These are phyloP conservation scores for Corymbia maculata DNA, from an alignment of 345 rosid species.

Conservation along the genomic window DNA sequence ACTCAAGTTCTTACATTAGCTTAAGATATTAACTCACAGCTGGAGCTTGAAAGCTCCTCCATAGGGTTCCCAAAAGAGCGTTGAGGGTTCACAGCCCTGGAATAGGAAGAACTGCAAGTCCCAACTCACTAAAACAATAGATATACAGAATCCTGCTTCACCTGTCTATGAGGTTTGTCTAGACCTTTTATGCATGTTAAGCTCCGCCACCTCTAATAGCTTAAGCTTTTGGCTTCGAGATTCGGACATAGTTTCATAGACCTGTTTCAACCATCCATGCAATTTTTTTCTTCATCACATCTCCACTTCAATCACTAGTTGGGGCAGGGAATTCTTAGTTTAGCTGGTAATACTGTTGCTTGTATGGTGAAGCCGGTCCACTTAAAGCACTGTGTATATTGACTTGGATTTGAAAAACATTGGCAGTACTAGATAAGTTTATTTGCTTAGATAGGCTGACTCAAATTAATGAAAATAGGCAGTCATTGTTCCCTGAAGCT, in stretches of 20 bases:
- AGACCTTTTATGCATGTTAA: neutral
- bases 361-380: neutral
- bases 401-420: neutral
- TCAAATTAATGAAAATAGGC: neutral
- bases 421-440: neutral
- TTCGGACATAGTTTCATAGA: neutral
- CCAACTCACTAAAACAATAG: neutral
- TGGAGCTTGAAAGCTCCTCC: neutral
- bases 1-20: neutral
- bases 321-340: neutral
- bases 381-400: neutral
- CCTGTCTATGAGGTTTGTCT: neutral
- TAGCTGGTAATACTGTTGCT: neutral
- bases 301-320: neutral
- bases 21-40: neutral
- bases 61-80: neutral
- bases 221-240: neutral
- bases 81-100: neutral
- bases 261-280: neutral
- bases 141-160: neutral
- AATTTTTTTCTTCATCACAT: neutral
- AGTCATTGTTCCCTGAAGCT: neutral
- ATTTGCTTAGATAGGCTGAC: neutral
- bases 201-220: neutral
- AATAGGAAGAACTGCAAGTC: neutral